Conservation (phyloP, 306 rosid species). For the Lupinus albus region DNA sequence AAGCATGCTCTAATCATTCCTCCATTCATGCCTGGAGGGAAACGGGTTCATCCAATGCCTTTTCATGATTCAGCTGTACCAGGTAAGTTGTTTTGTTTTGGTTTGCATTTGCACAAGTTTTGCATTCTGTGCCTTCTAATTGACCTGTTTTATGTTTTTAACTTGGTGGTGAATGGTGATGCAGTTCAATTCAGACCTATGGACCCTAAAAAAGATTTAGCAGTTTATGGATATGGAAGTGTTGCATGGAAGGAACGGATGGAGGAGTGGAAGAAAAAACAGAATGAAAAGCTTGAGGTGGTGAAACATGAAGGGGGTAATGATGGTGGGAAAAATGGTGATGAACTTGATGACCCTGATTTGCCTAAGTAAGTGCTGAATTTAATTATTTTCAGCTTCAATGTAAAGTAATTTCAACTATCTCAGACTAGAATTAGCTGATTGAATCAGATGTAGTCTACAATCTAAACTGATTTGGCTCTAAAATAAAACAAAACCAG, state of each 20-base stretch:
- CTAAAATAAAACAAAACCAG: no score
- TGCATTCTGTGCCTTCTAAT: not conserved
- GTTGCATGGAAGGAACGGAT: conserved; percentile 89
- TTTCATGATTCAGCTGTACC: conserved; percentile 57
- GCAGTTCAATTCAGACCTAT: conserved; percentile 78
- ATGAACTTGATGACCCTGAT: conserved; percentile 65
- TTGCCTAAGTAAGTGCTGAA: conserved; percentile 67
- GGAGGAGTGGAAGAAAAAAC: conserved; percentile 92
- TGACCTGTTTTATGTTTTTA: no score
- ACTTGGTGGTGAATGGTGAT: conserved; percentile 19
- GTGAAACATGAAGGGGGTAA: conserved; percentile 61
- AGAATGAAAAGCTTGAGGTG: conserved; percentile 71
- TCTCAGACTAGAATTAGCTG: not conserved
- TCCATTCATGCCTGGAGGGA: conserved; percentile 69
- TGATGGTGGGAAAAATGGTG: conserved; percentile 49
- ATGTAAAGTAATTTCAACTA: conserved; percentile 2
- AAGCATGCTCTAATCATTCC: conserved; percentile 87
- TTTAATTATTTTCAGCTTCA: not conserved
- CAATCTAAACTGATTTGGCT: not conserved
- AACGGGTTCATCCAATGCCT: conserved; percentile 72
- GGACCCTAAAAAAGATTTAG: conserved; percentile 90
- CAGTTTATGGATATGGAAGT: conserved; percentile 88
- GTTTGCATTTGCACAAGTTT: conserved; percentile 6
- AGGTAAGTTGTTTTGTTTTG: conserved; percentile 43
- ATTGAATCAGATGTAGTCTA: not conserved